Base-by-base conservation (phyloP, 306 rosid species). In the Cucumis hystrix region DNA sequence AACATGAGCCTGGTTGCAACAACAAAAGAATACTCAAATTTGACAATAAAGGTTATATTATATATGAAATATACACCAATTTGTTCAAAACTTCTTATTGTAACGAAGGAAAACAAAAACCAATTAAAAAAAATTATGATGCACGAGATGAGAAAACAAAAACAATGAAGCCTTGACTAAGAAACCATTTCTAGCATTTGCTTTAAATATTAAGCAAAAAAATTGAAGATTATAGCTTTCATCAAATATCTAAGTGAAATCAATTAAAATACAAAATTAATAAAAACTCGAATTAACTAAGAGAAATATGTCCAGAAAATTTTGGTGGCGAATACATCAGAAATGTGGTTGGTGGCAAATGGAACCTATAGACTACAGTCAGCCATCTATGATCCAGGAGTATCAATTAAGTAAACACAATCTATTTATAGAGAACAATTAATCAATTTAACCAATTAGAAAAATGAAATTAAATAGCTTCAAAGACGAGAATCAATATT, bases 1-100 rank as follows among this genome's bases (percentile, higher is more conserved):
- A 79, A 96, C 75, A 69, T 96, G 99, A 79, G 91, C 90, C 99
- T 96, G 84, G 77, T 78, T 70, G 83, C 75, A 83, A 78, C 16
- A 75, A 81, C 70, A 67, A 88, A 81, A 81, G 35, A 78, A 75
- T 28, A 78, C 58, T 73, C 79, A 56, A 60, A 78, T 51, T 17
- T 15, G 63, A 58, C n/a, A 18, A 62, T 68, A 12, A 81, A 64
- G 59, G 3, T 3, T 33, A 12, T 25, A 28, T 3, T 33, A 12
- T 25, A 8, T 5, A 28, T 25, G 76, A 66, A 40, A 20, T 62
- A 28, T 35, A 21, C 57, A 55, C 10, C 64, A 37, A 33, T 47
- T 47, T 43, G 21, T 47, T 70, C 21, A 43, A 68, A 37, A 7
- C 16, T 35, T 35, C 71, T 64, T 35, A 40, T 4, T 47, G 23